A percentile compares a stretch with the other conserved stretches of the same genome.
These are phyloP conservation scores for Amanita exitialis DNA, from an alignment of 768 basidiomycete genomes.

Conservation along the genomic window DNA sequence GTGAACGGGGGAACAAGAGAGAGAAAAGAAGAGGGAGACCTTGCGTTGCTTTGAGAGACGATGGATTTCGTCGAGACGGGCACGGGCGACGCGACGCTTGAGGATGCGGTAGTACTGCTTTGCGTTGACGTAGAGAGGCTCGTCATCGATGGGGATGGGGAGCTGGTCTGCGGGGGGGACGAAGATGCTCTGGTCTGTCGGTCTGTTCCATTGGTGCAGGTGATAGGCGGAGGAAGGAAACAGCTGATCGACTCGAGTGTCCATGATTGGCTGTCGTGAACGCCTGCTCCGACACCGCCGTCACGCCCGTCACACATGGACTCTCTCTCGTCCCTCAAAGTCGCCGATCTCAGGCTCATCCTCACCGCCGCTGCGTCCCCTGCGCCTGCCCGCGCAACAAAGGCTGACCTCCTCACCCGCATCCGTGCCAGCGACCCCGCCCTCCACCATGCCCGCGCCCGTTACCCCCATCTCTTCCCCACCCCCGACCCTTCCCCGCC, in stretches of 20 bases:
- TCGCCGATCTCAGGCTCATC: slow-evolving; percentile 58
- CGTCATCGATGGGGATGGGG: slow-evolving; percentile 63
- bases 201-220: slow-evolving; percentile 12
- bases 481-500: slow-evolving; percentile 10
- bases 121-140: slow-evolving; percentile 98
- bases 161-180: slow-evolving; percentile 5
- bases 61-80: slow-evolving; percentile 89
- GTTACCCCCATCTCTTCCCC: slow-evolving; percentile 19
- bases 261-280: slow-evolving; percentile 33
- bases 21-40: slow-evolving; percentile 30
- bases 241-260: slow-evolving; percentile 46
- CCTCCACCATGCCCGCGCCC: slow-evolving; percentile 34
- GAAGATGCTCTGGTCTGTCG: slow-evolving; percentile 13
- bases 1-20: slow-evolving; percentile 2
- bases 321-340: slow-evolving; percentile 45
- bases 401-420: slow-evolving; percentile 55
- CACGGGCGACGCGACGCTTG: slow-evolving; percentile 86
- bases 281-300: no score
- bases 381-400: slow-evolving; percentile 48
- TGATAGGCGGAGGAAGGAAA: slow-evolving; percentile 46
- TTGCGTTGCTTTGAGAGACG: slow-evolving; percentile 89
- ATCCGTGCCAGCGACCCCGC: slow-evolving; percentile 46
- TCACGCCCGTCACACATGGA: slow-evolving; percentile 14
- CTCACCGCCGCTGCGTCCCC: slow-evolving; percentile 40
- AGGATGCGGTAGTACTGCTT: slow-evolving; percentile 99